A percentile compares a stretch with the other conserved stretches of the same genome.
Evolutionary conservation across 768 basidiomycete genomes (phyloP).

Genomic region (Agaricus bisporus): DNA sequence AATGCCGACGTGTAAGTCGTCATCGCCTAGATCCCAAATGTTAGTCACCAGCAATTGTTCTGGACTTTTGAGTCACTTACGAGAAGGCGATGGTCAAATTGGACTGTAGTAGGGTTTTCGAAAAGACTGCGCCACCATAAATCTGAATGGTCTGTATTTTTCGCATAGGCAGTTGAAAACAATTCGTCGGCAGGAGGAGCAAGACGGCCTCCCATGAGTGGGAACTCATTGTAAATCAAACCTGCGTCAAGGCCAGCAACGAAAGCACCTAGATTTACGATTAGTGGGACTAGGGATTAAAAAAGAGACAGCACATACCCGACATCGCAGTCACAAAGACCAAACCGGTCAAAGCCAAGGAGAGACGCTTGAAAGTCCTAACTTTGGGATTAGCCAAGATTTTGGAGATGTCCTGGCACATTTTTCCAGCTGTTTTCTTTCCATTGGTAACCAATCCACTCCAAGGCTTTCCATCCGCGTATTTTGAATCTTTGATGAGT

Average conservation of each 20-base stretch:
- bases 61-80: conserved; percentile 37
- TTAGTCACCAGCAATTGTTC: neutral
- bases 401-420: conserved; percentile 28
- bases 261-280: conserved; percentile 70
- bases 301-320: conserved; percentile 39
- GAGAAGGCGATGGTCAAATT: conserved; percentile 92
- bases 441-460: conserved; percentile 38
- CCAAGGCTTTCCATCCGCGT: conserved; percentile 50
- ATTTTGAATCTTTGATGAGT: conserved; percentile 76
- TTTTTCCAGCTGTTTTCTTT: conserved; percentile 8
- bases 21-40: conserved; percentile 50
- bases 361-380: conserved; percentile 49
- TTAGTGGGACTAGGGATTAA: neutral
- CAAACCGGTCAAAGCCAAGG: conserved; percentile 63
- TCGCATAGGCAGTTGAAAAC: conserved; percentile 70
- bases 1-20: conserved; percentile 74
- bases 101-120: conserved; percentile 96
- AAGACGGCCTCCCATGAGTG: conserved; percentile 86
- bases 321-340: conserved; percentile 92
- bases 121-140: conserved; percentile 95
- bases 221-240: conserved; percentile 97
- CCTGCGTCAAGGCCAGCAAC: conserved; percentile 98
- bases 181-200: conserved; percentile 81
- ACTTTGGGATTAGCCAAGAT: conserved; percentile 53
- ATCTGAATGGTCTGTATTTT: conserved; percentile 62